Evolutionary conservation across 352 stramenopile species (phyloP).

Genomic region (Pythium sp.): DNA sequence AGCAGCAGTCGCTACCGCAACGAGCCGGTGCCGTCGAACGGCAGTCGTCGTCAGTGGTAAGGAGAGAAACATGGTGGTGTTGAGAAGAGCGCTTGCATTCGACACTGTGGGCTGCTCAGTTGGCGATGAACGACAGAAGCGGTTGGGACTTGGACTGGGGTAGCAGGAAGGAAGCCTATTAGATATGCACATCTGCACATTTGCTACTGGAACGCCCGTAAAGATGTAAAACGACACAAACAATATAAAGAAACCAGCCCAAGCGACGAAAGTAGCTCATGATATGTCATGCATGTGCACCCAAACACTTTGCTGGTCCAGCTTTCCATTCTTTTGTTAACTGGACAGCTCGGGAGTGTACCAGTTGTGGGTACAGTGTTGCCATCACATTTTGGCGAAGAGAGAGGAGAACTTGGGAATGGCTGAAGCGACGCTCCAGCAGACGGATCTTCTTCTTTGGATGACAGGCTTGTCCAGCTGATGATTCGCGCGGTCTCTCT

Average conservation of each 20-base stretch:
- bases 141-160: not conserved
- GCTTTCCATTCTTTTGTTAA: no score
- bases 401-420: not conserved
- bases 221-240: not conserved
- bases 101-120: not conserved
- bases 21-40: conserved; percentile 7
- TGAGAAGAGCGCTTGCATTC: not conserved
- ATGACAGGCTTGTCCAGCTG: not conserved
- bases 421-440: not conserved
- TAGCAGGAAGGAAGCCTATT: not conserved
- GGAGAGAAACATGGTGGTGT: not conserved
- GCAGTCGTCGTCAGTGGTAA: conserved; percentile 6
- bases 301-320: not conserved
- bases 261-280: not conserved
- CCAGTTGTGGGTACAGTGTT: not conserved
- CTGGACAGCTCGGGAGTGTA: not conserved
- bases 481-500: not conserved
- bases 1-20: conserved; percentile 10
- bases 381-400: not conserved
- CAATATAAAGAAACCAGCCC: not conserved
- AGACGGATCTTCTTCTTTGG: not conserved
- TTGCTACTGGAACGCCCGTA: not conserved
- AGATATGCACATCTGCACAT: not conserved
- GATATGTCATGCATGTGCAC: not conserved
- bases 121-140: not conserved